A percentile compares a stretch with the other conserved stretches of the same genome.
Evolutionary conservation across 768 basidiomycete species (phyloP).

Genomic region (Boletales sp.): DNA sequence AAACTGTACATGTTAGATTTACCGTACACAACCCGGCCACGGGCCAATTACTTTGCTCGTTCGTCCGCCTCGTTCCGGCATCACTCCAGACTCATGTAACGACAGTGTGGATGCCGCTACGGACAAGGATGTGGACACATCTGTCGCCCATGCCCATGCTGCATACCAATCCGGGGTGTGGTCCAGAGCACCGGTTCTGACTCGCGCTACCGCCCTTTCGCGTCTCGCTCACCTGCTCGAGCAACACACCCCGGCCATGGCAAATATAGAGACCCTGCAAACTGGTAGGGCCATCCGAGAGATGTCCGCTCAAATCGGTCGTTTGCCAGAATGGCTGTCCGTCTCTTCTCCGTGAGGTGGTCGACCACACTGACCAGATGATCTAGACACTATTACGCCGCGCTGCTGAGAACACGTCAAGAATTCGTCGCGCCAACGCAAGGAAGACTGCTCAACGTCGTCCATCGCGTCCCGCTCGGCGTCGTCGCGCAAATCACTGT

Average conservation of each 20-base stretch:
- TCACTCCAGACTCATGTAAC: not conserved
- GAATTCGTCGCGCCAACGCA: conserved; percentile 72
- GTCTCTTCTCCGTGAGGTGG: conserved; percentile 21
- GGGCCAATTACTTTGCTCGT: conserved; percentile 57
- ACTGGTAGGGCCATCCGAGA: conserved; percentile 81
- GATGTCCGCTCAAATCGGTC: conserved; percentile 73
- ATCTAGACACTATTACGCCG: conserved; percentile 71
- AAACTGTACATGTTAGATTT: conserved; percentile 21
- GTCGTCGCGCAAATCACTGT: conserved; percentile 90
- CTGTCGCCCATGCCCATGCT: conserved; percentile 53
- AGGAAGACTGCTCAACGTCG: conserved; percentile 75
- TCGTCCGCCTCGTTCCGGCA: conserved; percentile 19
- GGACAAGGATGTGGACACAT: conserved; percentile 44
- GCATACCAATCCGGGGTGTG: conserved; percentile 66
- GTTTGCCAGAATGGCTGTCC: conserved; percentile 86
- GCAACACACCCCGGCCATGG: conserved; percentile 52
- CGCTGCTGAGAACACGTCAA: conserved; percentile 67
- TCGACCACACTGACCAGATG: not conserved
- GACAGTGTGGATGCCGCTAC: conserved; percentile 55
- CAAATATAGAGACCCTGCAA: conserved; percentile 66
- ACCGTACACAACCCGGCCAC: conserved; percentile 66
- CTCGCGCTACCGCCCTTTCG: conserved; percentile 63
- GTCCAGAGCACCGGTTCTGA: conserved; percentile 56
- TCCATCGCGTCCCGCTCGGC: conserved; percentile 75
- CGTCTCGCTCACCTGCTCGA: conserved; percentile 63